Percentiles rank a stretch among this genome's conserved stretches.
Evolutionary conservation across 2,329 filamentous ascomycete species (phyloP).

Genomic region (Fusarium sp.): DNA sequence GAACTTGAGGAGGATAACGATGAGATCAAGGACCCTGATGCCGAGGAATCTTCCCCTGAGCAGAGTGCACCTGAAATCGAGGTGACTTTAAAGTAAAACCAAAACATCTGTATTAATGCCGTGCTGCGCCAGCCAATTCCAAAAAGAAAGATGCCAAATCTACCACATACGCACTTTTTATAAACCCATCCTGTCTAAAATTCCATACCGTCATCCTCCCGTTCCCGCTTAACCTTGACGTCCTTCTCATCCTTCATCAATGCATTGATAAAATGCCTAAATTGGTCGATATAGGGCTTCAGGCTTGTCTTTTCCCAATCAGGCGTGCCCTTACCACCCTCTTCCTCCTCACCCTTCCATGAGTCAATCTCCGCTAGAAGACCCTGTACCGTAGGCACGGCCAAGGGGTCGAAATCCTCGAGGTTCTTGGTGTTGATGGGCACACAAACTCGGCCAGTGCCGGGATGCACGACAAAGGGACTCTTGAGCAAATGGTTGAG

Average conservation of each 20-base stretch:
- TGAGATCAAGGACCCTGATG: conserved; percentile 46
- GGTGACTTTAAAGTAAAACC: conserved; percentile 18
- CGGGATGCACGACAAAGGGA: conserved; percentile 95
- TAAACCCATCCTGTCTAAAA: conserved; percentile 56
- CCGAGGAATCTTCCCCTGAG: conserved; percentile 9
- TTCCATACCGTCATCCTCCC: conserved; percentile 66
- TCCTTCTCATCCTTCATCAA: conserved; percentile 82
- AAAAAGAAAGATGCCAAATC: conserved; percentile 34
- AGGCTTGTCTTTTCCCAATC: conserved; percentile 99
- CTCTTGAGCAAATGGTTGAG: conserved; percentile 98
- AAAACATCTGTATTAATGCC: conserved; percentile 34
- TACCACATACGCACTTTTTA: conserved; percentile 40
- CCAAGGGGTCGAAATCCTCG: conserved; percentile 87
- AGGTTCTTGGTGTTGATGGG: conserved; percentile 83
- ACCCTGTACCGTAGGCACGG: conserved; percentile 88
- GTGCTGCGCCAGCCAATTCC: conserved; percentile 37
- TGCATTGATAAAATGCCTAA: conserved; percentile 82
- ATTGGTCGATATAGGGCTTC: conserved; percentile 92
- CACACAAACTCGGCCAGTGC: conserved; percentile 93
- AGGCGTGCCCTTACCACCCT: conserved; percentile 61
- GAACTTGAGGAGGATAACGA: conserved; percentile 50
- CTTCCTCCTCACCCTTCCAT: conserved; percentile 69
- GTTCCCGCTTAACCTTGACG: conserved; percentile 67
- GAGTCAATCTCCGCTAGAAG: conserved; percentile 88
- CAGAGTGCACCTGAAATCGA: conserved; percentile 18